phyloP scores from a whole-genome alignment of 1,139 yeast species.

The Pneumocystis canis region DNA sequence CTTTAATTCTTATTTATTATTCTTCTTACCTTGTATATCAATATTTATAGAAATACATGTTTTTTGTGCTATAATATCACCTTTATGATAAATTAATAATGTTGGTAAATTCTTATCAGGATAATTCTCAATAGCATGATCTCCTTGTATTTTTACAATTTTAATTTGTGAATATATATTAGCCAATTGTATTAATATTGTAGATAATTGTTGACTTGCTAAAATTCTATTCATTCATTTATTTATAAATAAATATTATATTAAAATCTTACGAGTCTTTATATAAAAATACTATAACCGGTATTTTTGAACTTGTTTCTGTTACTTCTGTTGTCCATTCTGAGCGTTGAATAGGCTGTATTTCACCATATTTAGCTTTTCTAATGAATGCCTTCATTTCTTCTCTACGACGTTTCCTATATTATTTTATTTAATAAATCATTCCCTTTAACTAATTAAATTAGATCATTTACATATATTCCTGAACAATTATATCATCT shows the following conservation, averaged over 20 bases:
- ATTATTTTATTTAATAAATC: too few species aligned
- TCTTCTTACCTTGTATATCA: background rate
- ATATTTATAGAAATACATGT: background rate
- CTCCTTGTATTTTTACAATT: conserved; percentile 78
- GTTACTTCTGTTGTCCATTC: conserved; percentile 82
- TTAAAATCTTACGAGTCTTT: conserved; percentile 7
- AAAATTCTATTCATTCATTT: conserved; percentile 3
- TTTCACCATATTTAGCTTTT: conserved; percentile 58
- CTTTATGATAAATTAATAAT: conserved; percentile 55
- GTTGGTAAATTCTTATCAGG: conserved; percentile 90
- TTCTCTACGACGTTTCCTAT: conserved; percentile 41
- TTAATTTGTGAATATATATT: conserved; percentile 61
- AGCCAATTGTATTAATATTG: conserved; percentile 30
- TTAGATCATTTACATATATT: conserved; percentile 63
- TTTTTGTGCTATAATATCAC: conserved; percentile 2
- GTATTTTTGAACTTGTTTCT: conserved; percentile 45
- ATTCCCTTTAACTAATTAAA: too few species aligned
- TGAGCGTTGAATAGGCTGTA: conserved; percentile 63
- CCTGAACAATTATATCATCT: conserved; percentile 47
- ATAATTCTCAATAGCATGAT: conserved; percentile 79
- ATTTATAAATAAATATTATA: background rate
- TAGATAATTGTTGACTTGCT: conserved; percentile 12
- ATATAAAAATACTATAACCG: conserved; percentile 61
- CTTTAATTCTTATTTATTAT: background rate
- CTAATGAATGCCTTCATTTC: conserved; percentile 51